These are phyloP conservation scores for Purpureocillium takamizusanense DNA, from an alignment of 2,329 filamentous ascomycete genomes.

Conservation along the genomic window DNA sequence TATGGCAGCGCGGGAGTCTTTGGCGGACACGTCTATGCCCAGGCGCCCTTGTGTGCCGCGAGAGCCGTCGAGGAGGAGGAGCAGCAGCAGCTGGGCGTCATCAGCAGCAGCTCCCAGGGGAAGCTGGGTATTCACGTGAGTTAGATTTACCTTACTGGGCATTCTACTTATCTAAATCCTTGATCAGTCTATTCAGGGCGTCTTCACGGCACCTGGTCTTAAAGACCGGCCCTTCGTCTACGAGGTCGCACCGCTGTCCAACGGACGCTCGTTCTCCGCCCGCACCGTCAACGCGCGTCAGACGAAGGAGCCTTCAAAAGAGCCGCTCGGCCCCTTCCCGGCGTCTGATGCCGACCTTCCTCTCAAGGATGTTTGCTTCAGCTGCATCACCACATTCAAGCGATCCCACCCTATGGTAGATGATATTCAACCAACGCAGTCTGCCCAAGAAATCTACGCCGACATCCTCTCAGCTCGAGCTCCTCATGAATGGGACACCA, in stretches of 20 bases:
- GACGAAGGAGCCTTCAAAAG: conserved; percentile 28
- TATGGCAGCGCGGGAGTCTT: conserved; percentile 15
- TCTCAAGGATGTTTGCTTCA: conserved; percentile 36
- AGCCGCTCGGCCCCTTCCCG: conserved; percentile 25
- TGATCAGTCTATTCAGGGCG: conserved; percentile 43
- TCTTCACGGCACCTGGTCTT: conserved; percentile 39
- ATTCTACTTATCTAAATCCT: background rate
- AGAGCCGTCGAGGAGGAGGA: conserved; percentile 23
- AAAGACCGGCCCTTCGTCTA: conserved; percentile 44
- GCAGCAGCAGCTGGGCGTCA: conserved; percentile 2
- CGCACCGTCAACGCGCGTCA: conserved; percentile 40
- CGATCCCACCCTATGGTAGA: conserved; percentile 25
- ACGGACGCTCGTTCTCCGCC: conserved; percentile 39
- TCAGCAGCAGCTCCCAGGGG: conserved; percentile 4
- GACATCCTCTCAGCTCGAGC: conserved; percentile 26
- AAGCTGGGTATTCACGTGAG: conserved; percentile 28
- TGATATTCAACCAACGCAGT: conserved; percentile 24
- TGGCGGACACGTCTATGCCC: conserved; percentile 27
- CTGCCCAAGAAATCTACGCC: conserved; percentile 34
- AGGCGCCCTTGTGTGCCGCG: conserved; percentile 26
- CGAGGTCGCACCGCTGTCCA: conserved; percentile 33
- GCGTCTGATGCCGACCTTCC: conserved; percentile 27
- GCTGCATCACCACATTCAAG: conserved; percentile 44
- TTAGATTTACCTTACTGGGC: too few relatives aligned
- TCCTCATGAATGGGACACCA: conserved; percentile 32